A percentile compares a stretch with the other conserved stretches of the same genome.
These are phyloP conservation scores for Ammopiptanthus mongolicus DNA, from an alignment of 306 rosid genomes.

Conservation along the genomic window DNA sequence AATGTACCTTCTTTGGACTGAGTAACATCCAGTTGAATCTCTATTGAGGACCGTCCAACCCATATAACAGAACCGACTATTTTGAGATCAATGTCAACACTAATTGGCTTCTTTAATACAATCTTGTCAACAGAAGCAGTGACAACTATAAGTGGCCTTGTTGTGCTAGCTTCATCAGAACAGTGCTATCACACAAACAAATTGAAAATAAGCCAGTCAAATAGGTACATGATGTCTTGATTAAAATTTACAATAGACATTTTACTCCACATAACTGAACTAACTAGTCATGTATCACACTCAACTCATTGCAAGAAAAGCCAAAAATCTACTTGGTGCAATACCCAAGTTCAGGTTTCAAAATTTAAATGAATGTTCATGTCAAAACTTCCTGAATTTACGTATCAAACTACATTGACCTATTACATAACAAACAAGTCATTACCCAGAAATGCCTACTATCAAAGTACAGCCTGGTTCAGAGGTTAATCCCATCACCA, in stretches of 20 bases:
- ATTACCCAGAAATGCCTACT: not conserved
- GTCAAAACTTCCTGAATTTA: not conserved
- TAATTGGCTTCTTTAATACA: conserved; percentile 77
- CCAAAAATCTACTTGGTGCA: not conserved
- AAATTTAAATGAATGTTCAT: conserved; percentile 1
- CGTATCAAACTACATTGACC: conserved; percentile 16
- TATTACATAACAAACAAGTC: conserved; percentile 12
- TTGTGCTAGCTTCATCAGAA: conserved; percentile 66
- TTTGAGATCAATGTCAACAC: conserved; percentile 72
- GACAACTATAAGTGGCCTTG: conserved; percentile 83
- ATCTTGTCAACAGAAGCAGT: conserved; percentile 96
- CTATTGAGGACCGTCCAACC: conserved; percentile 94
- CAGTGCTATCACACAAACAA: conserved; percentile 64
- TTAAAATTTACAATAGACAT: not conserved
- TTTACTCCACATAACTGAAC: conserved; percentile 9
- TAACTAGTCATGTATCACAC: not conserved
- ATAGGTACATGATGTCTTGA: not conserved
- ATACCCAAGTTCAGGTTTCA: not conserved
- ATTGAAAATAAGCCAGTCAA: not conserved
- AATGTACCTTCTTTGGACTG: conserved; percentile 57
- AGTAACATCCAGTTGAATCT: conserved; percentile 75
- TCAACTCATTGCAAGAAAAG: not conserved
- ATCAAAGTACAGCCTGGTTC: not conserved
- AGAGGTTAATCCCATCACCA: not conserved
- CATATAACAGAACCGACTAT: conserved; percentile 89